phyloP scores from a whole-genome alignment of 1,284 basidiomycete genomes.

The Apiotrichum brassicae region DNA sequence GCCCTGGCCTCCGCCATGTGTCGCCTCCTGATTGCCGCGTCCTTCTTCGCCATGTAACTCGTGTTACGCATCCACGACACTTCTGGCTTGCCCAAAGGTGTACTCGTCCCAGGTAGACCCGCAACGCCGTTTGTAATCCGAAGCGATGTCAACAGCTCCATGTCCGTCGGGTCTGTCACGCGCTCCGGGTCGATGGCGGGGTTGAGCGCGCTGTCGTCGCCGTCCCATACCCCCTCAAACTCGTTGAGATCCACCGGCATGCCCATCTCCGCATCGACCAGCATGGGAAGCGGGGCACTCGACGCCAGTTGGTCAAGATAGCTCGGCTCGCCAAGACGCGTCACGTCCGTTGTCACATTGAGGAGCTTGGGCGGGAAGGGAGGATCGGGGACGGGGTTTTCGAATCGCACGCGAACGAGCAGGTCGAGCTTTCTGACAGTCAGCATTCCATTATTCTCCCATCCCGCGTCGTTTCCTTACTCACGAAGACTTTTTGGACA shows the following conservation, averaged over 20 bases:
- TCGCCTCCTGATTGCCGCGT: slow-evolving; percentile 19
- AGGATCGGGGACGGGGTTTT: slow-evolving; percentile 84
- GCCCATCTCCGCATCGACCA: slow-evolving; percentile 86
- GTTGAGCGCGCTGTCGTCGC: slow-evolving; percentile 60
- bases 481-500: slow-evolving; percentile 34
- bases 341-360: slow-evolving; percentile 73
- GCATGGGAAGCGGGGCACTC: slow-evolving; percentile 78
- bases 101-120: background rate
- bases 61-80: slow-evolving; percentile 86
- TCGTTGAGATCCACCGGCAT: slow-evolving; percentile 84
- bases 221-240: slow-evolving; percentile 76
- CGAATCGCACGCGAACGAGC: slow-evolving; percentile 82
- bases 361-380: slow-evolving; percentile 91
- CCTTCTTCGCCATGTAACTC: slow-evolving; percentile 65
- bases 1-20: slow-evolving; percentile 28
- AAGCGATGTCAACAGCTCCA: slow-evolving; percentile 31
- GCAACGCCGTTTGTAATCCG: slow-evolving; percentile 19
- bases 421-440: slow-evolving; percentile 54
- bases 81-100: slow-evolving; percentile 43
- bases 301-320: slow-evolving; percentile 73
- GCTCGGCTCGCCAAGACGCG: slow-evolving; percentile 72
- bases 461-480: background rate
- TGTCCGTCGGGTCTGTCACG: slow-evolving; percentile 28
- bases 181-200: slow-evolving; percentile 63
- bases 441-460: background rate